phyloP scores from a whole-genome alignment of 1,139 yeast genomes.

The Kodamaea alishanica region DNA sequence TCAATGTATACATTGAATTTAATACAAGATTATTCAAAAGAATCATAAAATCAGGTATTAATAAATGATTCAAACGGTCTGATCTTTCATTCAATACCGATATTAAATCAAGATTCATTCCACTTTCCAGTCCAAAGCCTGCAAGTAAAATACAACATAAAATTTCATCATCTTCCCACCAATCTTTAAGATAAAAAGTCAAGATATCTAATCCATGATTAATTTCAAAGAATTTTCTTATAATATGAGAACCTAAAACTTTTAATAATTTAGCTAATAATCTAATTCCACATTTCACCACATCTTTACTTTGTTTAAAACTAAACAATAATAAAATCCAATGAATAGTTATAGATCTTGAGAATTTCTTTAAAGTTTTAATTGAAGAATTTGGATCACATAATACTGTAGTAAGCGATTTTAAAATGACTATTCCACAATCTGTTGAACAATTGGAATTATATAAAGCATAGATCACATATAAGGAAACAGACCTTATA shows the following conservation, averaged over 20 bases:
- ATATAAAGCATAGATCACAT: slow-evolving; percentile 36
- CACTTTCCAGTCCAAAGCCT: slow-evolving; percentile 36
- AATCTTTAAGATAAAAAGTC: slow-evolving; percentile 39
- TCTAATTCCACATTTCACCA: slow-evolving; percentile 46
- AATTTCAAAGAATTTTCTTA: slow-evolving; percentile 46
- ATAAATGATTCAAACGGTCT: slow-evolving; percentile 14
- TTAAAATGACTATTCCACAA: slow-evolving; percentile 29
- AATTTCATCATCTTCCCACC: slow-evolving; percentile 45
- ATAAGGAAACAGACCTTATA: slow-evolving; percentile 33
- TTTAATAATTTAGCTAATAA: slow-evolving; percentile 49
- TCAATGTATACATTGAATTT: slow-evolving; percentile 31
- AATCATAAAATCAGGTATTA: slow-evolving; percentile 39
- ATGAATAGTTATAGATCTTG: slow-evolving; percentile 58
- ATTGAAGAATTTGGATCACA: slow-evolving; percentile 33
- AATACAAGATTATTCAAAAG: slow-evolving; percentile 41
- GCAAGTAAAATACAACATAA: slow-evolving; percentile 34
- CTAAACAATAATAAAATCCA: slow-evolving; percentile 61
- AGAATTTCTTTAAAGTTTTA: slow-evolving; percentile 43
- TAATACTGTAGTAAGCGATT: slow-evolving; percentile 28
- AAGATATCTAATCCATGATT: slow-evolving; percentile 55
- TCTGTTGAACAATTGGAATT: slow-evolving; percentile 25
- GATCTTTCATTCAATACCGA: slow-evolving; percentile 3
- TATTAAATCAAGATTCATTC: slow-evolving; percentile 4
- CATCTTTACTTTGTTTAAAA: slow-evolving; percentile 30
- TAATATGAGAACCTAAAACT: slow-evolving; percentile 45